Evolutionary conservation across 306 rosid species (phyloP), one percentile per base, ranked within the genome.

Genomic region (Urtica urens): DNA sequence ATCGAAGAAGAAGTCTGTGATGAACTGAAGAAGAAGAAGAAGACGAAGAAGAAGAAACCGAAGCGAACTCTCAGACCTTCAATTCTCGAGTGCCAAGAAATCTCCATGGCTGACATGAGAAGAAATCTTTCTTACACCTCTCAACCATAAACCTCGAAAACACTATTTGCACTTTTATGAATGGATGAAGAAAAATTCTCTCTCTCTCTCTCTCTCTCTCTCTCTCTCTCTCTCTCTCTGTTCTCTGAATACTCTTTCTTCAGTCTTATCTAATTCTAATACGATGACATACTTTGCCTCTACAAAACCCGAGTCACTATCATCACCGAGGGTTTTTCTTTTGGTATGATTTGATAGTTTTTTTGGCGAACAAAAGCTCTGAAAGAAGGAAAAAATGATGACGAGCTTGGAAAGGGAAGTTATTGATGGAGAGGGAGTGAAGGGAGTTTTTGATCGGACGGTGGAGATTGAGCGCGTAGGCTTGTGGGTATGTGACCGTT

Each of bases 401-500:
- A 65, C n/a, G n/a, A 35, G 39, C 39, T 12, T 5, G 39, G 8
- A 7, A 19, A 45, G 29, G 12, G 49, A 45, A 45, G 26, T 35
- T 35, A 35, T 35, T 45, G 49, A 34, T 22, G 74, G 47, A 70
- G 26, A 38, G 54, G 55, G 71, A 42, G 69, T 63, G 62, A 68
- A 45, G 65, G 63, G 27, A 28, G 27, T 27, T 84, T 13, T 12
- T n/a, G 60, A 90, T 90, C 97, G 0, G 45, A 81, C 70, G 95
- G 87, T 27, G 26, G 25, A 49, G 8, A 78, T 13, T 0, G 37
- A 27, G n/a, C n/a, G n/a, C n/a, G 40, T 35, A 5, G 19, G 16
- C 17, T 60, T 34, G 51, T 10, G n/a, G 17, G 37, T 46, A 74
- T 69, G 70, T 81, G 81, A 81, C 97, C 97, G 97, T 90, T 90